Evolutionary conservation across 2,329 filamentous ascomycete species (phyloP), one percentile per base, ranked within the genome.

Genomic region (Xylaria multiplex): DNA sequence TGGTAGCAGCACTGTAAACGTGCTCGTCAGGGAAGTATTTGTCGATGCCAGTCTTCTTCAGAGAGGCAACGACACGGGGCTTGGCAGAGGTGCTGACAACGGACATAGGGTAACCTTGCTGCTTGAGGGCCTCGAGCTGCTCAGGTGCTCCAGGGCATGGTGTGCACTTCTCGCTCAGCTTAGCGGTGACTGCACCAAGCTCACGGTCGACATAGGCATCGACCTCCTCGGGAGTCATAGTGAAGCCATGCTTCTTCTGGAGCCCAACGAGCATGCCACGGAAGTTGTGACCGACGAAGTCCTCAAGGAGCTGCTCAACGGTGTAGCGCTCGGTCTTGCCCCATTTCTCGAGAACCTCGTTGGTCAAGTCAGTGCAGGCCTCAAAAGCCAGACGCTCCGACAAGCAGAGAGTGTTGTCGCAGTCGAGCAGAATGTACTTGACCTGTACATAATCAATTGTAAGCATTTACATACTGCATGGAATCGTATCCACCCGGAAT

Each of bases 201-300:
- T 93, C 91, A 67, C 83, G 83, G 74, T 83, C 83, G 68, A 92
- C 89, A 75, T 89, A 92, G 30, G 77, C 76, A 71, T 92, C 87
- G 54, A 91, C 79, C 71, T 92, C 89, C 2, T 85, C 85, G 14
- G 82, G 77, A 19, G 78, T 74, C 81, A 93, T 84, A 63, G 82
- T 81, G 79, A 93, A 92, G 77, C 83, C 81, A 81, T 89, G 89
- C 80, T 91, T 91, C 77, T 86, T 83, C 79, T 91, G 87, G 58
- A 93, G 84, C 62, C 84, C 85, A 64, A 84, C 78, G 79, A 93
- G 88, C 90, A 93, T 93, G 76, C 90, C 89, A 69, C 90, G 90
- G 83, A 93, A 93, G 83, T 92, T 93, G 78, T 91, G 88, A 72
- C 91, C 91, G 69, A 93, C 90, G 74, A 92, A 93, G 79, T 92